Conservation (phyloP, 345 rosid species). For the Camelina laxa region DNA sequence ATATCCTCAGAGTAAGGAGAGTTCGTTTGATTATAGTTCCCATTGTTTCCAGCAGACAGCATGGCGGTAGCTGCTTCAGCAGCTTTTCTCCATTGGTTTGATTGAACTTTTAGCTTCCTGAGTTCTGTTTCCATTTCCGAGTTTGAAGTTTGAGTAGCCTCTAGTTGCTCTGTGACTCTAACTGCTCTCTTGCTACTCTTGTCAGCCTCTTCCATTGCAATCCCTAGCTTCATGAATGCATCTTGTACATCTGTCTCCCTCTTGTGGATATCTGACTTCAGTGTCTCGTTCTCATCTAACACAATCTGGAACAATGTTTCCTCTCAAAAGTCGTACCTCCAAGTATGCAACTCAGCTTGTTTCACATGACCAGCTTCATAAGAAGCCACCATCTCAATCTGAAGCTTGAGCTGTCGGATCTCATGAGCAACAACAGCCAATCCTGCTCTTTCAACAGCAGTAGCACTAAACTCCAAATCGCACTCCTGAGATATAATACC, state of each 20-base stretch:
- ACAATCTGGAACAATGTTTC: constrained; percentile 65
- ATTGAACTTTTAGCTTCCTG: constrained; percentile 90
- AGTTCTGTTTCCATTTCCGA: constrained; percentile 75
- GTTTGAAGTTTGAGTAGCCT: constrained; percentile 73
- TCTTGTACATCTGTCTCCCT: constrained; percentile 64
- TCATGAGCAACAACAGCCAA: constrained; percentile 69
- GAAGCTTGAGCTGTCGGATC: constrained; percentile 70
- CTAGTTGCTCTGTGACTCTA: constrained; percentile 77
- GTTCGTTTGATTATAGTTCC: constrained; percentile 58
- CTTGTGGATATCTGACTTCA: constrained; percentile 59
- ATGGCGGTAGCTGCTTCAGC: constrained; percentile 94
- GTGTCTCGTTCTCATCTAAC: constrained; percentile 67
- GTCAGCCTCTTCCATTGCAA: constrained; percentile 81
- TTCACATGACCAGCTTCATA: constrained; percentile 65
- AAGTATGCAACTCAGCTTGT: constrained; percentile 54
- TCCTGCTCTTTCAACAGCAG: constrained; percentile 55
- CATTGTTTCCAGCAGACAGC: constrained; percentile 80
- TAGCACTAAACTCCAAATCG: constrained; percentile 61
- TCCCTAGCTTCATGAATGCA: constrained; percentile 69
- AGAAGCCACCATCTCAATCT: constrained; percentile 64
- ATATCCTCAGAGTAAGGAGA: constrained; percentile 69
- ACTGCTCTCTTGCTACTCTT: constrained; percentile 69
- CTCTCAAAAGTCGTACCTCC: constrained; percentile 74
- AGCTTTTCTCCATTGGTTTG: constrained; percentile 99
- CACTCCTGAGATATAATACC: no score